Evolutionary conservation across 116 monocot genomes (phyloP).

Genomic region (Papilionanthe hybrid): DNA sequence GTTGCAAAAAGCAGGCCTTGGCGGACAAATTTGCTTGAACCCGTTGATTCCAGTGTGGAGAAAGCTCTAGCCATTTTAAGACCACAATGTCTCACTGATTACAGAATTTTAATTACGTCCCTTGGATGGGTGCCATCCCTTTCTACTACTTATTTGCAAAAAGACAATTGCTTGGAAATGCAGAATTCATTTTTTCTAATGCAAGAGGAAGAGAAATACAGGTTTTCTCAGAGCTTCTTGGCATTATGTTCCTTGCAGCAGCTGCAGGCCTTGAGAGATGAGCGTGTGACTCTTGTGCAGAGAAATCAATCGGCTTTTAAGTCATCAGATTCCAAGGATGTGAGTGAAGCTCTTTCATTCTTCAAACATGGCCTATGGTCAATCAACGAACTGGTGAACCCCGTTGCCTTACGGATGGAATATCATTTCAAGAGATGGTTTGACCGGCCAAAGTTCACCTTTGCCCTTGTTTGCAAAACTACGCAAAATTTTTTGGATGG

Average conservation of each 20-base stretch:
- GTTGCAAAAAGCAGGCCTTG: conserved; percentile 19
- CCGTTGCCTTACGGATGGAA: conserved; percentile 56
- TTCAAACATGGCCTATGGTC: conserved; percentile 45
- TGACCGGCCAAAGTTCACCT: conserved; percentile 62
- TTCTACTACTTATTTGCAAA: conserved; percentile 20
- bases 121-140: conserved; percentile 73
- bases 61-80: conserved; percentile 43
- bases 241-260: conserved; percentile 63
- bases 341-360: conserved; percentile 3
- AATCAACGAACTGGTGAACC: conserved; percentile 56
- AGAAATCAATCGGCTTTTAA: background rate
- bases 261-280: conserved; percentile 26
- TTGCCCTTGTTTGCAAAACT: conserved; percentile 62
- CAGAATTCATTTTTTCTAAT: conserved; percentile 57
- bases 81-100: conserved; percentile 53
- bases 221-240: conserved; percentile 50
- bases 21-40: conserved; percentile 45
- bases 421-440: conserved; percentile 65
- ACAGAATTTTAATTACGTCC: conserved; percentile 52
- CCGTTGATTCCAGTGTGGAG: conserved; percentile 68
- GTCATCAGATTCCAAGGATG: conserved; percentile 8
- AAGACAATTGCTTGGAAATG: conserved; percentile 17
- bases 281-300: conserved; percentile 5
- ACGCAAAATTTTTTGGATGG: conserved; percentile 55
- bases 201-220: conserved; percentile 45